Evolutionary conservation across 2,329 filamentous ascomycete species (phyloP), one percentile per base, ranked within the genome.

Genomic region (Dothidotthia symphoricarpi): DNA sequence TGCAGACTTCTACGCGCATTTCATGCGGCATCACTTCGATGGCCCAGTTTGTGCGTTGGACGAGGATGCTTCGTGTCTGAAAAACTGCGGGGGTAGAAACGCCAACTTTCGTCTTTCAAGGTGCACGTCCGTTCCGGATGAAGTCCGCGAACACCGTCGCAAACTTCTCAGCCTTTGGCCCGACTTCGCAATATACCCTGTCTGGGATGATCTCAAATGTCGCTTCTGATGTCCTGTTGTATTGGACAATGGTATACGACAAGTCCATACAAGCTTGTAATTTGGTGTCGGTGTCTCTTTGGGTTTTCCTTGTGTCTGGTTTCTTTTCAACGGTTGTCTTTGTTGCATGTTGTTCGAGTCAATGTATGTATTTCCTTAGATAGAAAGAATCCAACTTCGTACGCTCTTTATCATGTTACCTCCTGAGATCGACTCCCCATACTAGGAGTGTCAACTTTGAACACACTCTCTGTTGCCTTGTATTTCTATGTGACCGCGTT

Each of bases 311-410:
- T 15, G 6, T 11, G 22, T 29, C 25, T 3, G 4, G 11, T 16
- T 15, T 33, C 11, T 24, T 24, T 12, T 34, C 10, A 14, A 7
- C 11, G 11, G 12, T 24, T 32, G 9, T 11, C 6, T 26, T 37
- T 29, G 28, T 6, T 31, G 16, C 16, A 30, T 17, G 12, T 28
- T 16, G 17, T 32, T 33, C 3, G 15, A 14, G 26, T 28, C 11
- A 26, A 2, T 32, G 16, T 39, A 19, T 34, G 29, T 34, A 30
- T 27, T 26, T 25, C 29, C 15, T 38, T 35, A 37, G 16, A 39
- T 38, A 41, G 37, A 41, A 45, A 28, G 34, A 45, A 45, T 45
- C 42, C 38, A 45, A 45, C 38, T 45, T 41, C 34, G 38, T 45
- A 45, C 42, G 17, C 38, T 45, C 42, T n/a, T 45, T 41, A 16